These are phyloP conservation scores for Oldenlandia corymbosa DNA, from an alignment of 257 asterid species.

Conservation along the genomic window DNA sequence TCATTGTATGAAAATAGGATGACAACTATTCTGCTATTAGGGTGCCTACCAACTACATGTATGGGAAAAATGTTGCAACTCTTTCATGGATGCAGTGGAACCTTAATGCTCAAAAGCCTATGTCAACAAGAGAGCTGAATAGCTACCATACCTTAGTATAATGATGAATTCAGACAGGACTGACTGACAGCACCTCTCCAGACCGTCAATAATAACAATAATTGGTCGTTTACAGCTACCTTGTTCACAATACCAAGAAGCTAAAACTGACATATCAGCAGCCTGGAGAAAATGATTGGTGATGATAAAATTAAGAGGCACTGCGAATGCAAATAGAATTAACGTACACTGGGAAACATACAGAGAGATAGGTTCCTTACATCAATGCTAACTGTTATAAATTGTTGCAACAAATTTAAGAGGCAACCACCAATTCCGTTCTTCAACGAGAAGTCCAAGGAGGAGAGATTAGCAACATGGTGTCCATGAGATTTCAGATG, in stretches of 20 bases:
- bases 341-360: not conserved
- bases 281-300: slow-evolving; percentile 38
- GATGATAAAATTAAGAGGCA: slow-evolving; percentile 17
- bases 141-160: slow-evolving; percentile 58
- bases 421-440: slow-evolving; percentile 85
- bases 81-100: not conserved
- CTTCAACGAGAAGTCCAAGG: slow-evolving; percentile 66
- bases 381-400: slow-evolving; percentile 50
- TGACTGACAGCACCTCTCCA: slow-evolving; percentile 74
- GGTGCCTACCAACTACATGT: not conserved
- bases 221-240: slow-evolving; percentile 57
- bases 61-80: not conserved
- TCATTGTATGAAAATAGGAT: not conserved
- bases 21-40: not conserved
- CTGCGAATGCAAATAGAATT: not conserved
- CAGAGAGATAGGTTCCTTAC: slow-evolving; percentile 29
- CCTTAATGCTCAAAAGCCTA: not conserved
- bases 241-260: slow-evolving; percentile 75
- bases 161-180: slow-evolving; percentile 77
- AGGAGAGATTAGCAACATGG: slow-evolving; percentile 71
- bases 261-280: slow-evolving; percentile 77
- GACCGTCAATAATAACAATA: slow-evolving; percentile 70
- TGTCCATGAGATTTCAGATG: slow-evolving; percentile 61
- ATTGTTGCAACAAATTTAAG: slow-evolving; percentile 59
- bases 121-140: not conserved